phyloP scores from a whole-genome alignment of 2,329 filamentous ascomycete species.

The Cladophialophora immunda region DNA sequence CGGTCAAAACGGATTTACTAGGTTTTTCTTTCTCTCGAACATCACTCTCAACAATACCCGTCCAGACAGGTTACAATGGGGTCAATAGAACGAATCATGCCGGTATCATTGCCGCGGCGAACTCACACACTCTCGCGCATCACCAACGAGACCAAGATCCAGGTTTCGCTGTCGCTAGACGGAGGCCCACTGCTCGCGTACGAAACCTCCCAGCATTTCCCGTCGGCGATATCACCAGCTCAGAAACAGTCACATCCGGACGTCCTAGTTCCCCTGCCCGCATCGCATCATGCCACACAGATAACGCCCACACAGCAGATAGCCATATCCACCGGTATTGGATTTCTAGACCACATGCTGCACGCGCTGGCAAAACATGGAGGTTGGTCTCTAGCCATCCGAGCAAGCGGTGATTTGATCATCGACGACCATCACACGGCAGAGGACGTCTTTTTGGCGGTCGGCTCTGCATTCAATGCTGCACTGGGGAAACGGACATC shows the following conservation, averaged over 20 bases:
- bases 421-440: conserved; percentile 99
- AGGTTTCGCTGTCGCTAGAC: conserved; percentile 90
- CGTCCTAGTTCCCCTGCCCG: conserved; percentile 52
- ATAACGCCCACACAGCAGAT: conserved; percentile 85
- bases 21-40: not conserved
- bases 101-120: conserved; percentile 61
- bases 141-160: conserved; percentile 98
- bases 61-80: conserved; percentile 28
- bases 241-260: conserved; percentile 54
- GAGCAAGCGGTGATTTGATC: conserved; percentile 88
- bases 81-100: conserved; percentile 32
- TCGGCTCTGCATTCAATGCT: conserved; percentile 83
- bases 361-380: conserved; percentile 96
- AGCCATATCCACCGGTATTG: conserved; percentile 89
- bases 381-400: conserved; percentile 87
- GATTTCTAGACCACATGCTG: conserved; percentile 98
- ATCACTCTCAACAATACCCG: not conserved
- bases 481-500: conserved; percentile 81
- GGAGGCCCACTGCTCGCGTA: conserved; percentile 66
- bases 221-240: conserved; percentile 31
- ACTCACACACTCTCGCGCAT: conserved; percentile 83
- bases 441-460: conserved; percentile 92
- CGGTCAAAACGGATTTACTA: not conserved
- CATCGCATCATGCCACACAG: conserved; percentile 80
- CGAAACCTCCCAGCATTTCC: conserved; percentile 37